Evolutionary conservation across 192 early-diverging fungal genomes (phyloP).

Genomic region (Allomyces macrogynus): DNA sequence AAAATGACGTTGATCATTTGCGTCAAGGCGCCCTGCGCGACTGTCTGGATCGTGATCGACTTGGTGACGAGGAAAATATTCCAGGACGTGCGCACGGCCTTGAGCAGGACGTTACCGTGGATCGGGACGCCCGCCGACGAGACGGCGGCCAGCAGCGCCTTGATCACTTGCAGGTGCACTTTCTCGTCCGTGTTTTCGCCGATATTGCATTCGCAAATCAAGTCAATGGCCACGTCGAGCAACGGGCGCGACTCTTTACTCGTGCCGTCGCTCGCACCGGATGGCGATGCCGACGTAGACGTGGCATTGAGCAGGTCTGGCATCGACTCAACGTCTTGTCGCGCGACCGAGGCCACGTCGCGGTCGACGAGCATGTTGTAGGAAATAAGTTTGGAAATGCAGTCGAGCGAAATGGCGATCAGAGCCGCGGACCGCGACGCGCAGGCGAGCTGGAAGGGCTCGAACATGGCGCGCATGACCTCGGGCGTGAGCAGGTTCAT

Average conservation of each 20-base stretch:
- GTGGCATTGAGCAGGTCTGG: slow-evolving; percentile 2
- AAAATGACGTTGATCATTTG: slow-evolving; percentile 78
- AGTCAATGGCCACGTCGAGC: slow-evolving; percentile 45
- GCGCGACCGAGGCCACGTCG: slow-evolving; percentile 5
- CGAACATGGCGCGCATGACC: slow-evolving; percentile 26
- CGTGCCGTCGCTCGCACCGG: slow-evolving; percentile 7
- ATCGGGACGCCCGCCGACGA: slow-evolving; percentile 42
- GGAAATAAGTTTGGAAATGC: slow-evolving; percentile 56
- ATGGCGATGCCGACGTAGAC: no score
- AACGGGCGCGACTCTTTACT: slow-evolving; percentile 14
- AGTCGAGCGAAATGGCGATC: slow-evolving; percentile 52
- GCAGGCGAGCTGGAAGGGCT: slow-evolving; percentile 52
- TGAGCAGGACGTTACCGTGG: slow-evolving; percentile 52
- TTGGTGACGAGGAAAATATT: slow-evolving; percentile 71
- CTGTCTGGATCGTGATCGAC: slow-evolving; percentile 50
- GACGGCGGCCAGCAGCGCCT: slow-evolving; percentile 68
- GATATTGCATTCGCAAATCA: slow-evolving; percentile 56
- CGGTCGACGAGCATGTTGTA: slow-evolving; percentile 34
- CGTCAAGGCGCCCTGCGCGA: slow-evolving; percentile 68
- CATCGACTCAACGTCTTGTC: slow-evolving; percentile 4
- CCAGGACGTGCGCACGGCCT: slow-evolving; percentile 63
- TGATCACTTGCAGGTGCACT: slow-evolving; percentile 78
- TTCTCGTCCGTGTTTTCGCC: slow-evolving; percentile 64
- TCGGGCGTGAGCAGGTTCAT: not conserved
- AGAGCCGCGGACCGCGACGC: slow-evolving; percentile 36